Evolutionary conservation across 1,284 basidiomycete species (phyloP), one percentile per base, ranked within the genome.

Genomic region (Sparassis latifolia): DNA sequence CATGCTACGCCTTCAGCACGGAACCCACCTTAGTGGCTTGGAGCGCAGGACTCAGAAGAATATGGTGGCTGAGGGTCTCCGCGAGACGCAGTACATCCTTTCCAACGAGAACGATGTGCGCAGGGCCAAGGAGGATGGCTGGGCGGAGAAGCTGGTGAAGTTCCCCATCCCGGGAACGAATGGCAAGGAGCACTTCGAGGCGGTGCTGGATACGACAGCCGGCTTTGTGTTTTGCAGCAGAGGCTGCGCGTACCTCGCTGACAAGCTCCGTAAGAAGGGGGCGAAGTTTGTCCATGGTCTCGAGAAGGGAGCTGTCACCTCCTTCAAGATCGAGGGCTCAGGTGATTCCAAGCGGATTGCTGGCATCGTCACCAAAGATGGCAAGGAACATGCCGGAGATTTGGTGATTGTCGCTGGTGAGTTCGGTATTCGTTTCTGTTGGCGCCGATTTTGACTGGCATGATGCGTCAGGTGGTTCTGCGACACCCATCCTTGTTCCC

Each of bases 1-100:
- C n/a, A 52, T 52, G 51, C 37, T 52, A 28, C 51, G 51, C 20
- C 47, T 52, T 33, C 51, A 52, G 43, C 51, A 49, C 37, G 45
- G 47, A 7, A 45, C 32, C 43, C n/a, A 46, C 9, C 39, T 52
- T 12, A 47, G 48, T 31, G 47, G 42, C 10, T 38, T 45, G 42
- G 51, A 52, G 44, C 32, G 38, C 27, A 28, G 45, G 51, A 52
- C 51, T 9, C 44, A 49, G 10, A 44, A 20, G 28, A 52, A 52
- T 33, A 49, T 49, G 47, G 46, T 44, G 29, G 42, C 40, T 33
- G 51, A 52, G 47, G 51, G 51, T 12, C 44, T 52, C 5, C 40
- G 51, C 9, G 51, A 52, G 35, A 52, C 51, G 9, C 51, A 52
- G 29, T 52, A 45, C 44, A 43, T 52, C 28, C 27, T 49, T 4